Evolutionary conservation across 2,329 filamentous ascomycete species (phyloP).

Genomic region (Bipolaris bicolor): DNA sequence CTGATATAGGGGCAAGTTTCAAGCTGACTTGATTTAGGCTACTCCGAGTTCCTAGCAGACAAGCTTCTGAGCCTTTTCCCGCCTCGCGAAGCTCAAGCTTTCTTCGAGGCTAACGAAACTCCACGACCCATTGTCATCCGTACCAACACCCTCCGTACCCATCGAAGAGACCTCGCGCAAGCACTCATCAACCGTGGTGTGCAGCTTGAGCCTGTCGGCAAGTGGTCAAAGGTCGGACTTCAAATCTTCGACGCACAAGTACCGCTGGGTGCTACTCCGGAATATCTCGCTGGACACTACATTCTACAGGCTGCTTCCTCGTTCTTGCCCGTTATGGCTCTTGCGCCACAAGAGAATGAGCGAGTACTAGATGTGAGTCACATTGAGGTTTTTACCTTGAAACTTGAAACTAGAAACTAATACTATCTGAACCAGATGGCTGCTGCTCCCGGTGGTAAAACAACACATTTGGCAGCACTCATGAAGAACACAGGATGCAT

Average conservation of each 20-base stretch:
- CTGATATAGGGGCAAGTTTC: not conserved
- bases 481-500: conserved; percentile 98
- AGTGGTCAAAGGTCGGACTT: conserved; percentile 97
- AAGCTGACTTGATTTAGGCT: conserved; percentile 54
- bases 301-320: conserved; percentile 96
- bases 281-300: conserved; percentile 97
- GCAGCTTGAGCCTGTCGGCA: conserved; percentile 93
- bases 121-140: conserved; percentile 92
- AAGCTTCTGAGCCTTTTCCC: conserved; percentile 94
- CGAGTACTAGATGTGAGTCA: conserved; percentile 93
- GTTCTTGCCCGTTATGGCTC: conserved; percentile 96
- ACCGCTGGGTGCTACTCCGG: conserved; percentile 90
- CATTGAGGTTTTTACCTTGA: conserved; percentile 61
- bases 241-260: conserved; percentile 92
- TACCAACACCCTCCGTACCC: conserved; percentile 89
- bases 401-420: not conserved
- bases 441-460: conserved; percentile 93
- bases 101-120: conserved; percentile 98
- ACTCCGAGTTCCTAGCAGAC: conserved; percentile 91
- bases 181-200: conserved; percentile 95
- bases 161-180: conserved; percentile 82
- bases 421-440: conserved; percentile 3
- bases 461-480: conserved; percentile 91
- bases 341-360: conserved; percentile 92
- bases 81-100: conserved; percentile 91